phyloP scores from a whole-genome alignment of 208 protist species.

The Wallacemonas rigidus region DNA sequence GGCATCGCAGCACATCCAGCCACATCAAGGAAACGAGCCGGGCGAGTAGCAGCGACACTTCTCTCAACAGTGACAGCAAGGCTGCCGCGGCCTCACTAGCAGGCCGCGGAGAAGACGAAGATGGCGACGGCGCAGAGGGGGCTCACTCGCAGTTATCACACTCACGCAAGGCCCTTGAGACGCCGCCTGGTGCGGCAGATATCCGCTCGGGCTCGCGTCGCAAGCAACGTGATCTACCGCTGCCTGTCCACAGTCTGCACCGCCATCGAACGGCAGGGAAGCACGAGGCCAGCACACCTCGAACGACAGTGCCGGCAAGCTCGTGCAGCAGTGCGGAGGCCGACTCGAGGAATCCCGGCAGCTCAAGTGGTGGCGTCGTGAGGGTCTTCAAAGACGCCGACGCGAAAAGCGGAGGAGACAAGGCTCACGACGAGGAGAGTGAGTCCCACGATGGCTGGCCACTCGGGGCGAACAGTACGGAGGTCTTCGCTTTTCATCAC shows the following conservation, averaged over 20 bases:
- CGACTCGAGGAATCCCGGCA: too few species aligned
- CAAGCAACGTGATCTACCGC: not conserved
- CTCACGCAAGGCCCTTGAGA: too few species aligned
- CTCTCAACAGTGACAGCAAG: not conserved
- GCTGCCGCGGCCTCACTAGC: not conserved
- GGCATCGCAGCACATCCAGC: not conserved
- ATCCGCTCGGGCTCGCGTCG: not conserved
- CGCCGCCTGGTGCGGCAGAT: too few species aligned
- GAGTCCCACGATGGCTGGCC: not conserved
- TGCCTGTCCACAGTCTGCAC: not conserved
- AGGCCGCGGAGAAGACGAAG: conserved; percentile 4
- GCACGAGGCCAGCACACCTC: not conserved
- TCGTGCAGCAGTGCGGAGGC: too few species aligned
- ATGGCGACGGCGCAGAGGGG: not conserved
- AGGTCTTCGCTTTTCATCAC: conserved; percentile 12
- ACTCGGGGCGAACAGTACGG: conserved; percentile 4
- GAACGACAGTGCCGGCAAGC: too few species aligned
- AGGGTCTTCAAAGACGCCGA: not conserved
- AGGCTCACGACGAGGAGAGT: not conserved
- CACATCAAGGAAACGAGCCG: not conserved
- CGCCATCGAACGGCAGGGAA: not conserved
- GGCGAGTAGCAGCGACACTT: not conserved
- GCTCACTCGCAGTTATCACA: too few species aligned
- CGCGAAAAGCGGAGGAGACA: not conserved
- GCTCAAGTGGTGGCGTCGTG: not conserved